Evolutionary conservation across 108 stramenopile genomes (phyloP).

Genomic region (Skeletonema tropicum): DNA sequence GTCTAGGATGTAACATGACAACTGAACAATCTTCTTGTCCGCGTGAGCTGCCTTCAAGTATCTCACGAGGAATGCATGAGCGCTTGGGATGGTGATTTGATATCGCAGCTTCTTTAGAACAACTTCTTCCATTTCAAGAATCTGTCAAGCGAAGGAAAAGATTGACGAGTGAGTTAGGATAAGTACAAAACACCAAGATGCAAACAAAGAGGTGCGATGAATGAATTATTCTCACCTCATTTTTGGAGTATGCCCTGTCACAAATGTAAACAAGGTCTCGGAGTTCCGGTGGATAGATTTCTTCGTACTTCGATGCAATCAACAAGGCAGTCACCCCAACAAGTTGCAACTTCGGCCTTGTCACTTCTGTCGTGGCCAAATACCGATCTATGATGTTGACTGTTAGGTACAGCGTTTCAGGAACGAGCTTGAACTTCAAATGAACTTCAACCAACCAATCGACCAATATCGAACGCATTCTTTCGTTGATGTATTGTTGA

Average conservation of each 20-base stretch:
- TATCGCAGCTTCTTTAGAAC: slow-evolving; percentile 86
- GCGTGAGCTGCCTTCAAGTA: slow-evolving; percentile 93
- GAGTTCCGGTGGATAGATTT: slow-evolving; percentile 98
- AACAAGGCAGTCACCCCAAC: slow-evolving; percentile 97
- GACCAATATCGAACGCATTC: slow-evolving; percentile 96
- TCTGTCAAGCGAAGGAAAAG: slow-evolving; percentile 44
- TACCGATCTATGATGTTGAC: slow-evolving; percentile 98
- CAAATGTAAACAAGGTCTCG: slow-evolving; percentile 98
- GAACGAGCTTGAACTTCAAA: slow-evolving; percentile 96
- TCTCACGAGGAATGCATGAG: slow-evolving; percentile 89
- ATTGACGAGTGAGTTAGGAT: not conserved
- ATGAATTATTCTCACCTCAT: slow-evolving; percentile 57
- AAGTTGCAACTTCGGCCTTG: slow-evolving; percentile 93
- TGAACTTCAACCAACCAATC: slow-evolving; percentile 99
- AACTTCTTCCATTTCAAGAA: slow-evolving; percentile 91
- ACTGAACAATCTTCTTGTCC: slow-evolving; percentile 84
- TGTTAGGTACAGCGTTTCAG: slow-evolving; percentile 96
- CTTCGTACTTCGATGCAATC: slow-evolving; percentile 99
- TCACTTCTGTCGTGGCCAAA: slow-evolving; percentile 71
- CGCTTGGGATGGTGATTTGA: slow-evolving; percentile 87
- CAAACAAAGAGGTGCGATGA: not conserved
- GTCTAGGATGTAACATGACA: slow-evolving; percentile 88
- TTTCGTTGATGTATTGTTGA: slow-evolving; percentile 90
- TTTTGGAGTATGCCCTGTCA: slow-evolving; percentile 91
- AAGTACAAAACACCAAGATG: not conserved